A percentile compares a stretch with the other conserved stretches of the same genome.
phyloP scores from a whole-genome alignment of 202 grass and related monocot genomes.

The Dendrocalamus latiflorus region DNA sequence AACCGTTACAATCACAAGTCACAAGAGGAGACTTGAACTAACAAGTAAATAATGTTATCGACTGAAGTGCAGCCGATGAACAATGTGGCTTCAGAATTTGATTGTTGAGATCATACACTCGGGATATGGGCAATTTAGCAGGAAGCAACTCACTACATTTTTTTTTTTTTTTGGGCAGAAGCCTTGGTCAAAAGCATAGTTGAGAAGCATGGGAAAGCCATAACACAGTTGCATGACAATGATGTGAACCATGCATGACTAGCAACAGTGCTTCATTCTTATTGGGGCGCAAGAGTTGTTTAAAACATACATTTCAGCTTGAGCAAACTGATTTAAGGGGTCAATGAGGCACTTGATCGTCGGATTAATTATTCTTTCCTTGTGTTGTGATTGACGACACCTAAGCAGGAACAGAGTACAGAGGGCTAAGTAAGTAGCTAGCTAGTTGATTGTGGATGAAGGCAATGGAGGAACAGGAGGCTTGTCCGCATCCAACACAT shows the following conservation, averaged over 20 bases:
- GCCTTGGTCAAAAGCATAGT: constrained; percentile 24
- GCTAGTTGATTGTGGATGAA: background rate
- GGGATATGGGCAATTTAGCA: background rate
- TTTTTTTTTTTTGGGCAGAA: background rate
- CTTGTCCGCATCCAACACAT: constrained; percentile 20
- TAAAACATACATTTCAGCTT: background rate
- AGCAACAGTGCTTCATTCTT: constrained; percentile 22
- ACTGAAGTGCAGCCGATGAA: constrained; percentile 7
- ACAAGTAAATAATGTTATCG: background rate
- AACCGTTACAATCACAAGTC: background rate
- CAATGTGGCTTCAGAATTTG: background rate
- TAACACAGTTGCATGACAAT: background rate
- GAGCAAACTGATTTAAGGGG: background rate
- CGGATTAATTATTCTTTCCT: background rate
- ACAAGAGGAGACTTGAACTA: background rate
- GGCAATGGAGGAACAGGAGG: constrained; percentile 1
- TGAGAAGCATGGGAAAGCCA: constrained; percentile 41
- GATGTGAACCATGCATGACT: background rate
- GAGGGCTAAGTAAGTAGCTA: background rate
- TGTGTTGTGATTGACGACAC: background rate
- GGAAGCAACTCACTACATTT: background rate
- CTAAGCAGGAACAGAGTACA: background rate
- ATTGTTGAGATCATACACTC: background rate
- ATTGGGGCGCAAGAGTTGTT: background rate
- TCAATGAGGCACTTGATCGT: background rate